Base-by-base conservation (phyloP, 2,329 filamentous ascomycete genomes). In the Emericellopsis cladophorae region DNA sequence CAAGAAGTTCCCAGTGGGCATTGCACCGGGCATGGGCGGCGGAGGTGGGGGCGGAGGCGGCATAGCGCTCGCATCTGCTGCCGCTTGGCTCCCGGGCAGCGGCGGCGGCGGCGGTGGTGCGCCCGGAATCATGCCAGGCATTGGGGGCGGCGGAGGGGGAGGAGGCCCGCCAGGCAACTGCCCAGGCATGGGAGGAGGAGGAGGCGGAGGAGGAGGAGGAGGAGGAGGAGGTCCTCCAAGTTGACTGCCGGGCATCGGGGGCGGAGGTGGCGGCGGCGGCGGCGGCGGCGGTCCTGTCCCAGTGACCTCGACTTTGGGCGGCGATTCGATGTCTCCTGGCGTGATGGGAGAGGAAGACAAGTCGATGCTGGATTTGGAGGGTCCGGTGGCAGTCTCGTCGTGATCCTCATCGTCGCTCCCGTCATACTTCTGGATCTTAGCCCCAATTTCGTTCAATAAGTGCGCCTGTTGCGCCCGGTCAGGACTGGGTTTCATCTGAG, bases 341-440 rank as follows among this genome's bases (percentile, higher is more conserved):
- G 77, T 84, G 49, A 76, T 72, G 7, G 81, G 81, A n/a, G 76
- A 72, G 44, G 81, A 70, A 42, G 80, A 70, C 10, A 79, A 78
- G 47, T 88, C 81, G 45, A 86, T 64, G 59, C 81, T 86, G 23
- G 81, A 82, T 55, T 87, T 81, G 16, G 80, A 84, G 36, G 83
- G 76, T 22, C 81, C 84, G 31, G 83, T 86, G 2, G 82, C 84
- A 44, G 81, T 69, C 40, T 76, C 81, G 34, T 70, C 76, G 33
- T 71, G 74, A 48, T 77, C 76, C 49, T 84, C 81, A 26, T 79
- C 81, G 51, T 88, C 84, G 54, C 81, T 85, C 36, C 70, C 82
- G 53, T 84, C 84, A 51, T 79, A 76, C 45, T 67, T 76, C 62
- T 81, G 81, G 52, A 90, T 74, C 61, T 84, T 92, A 39, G 79